Percentiles rank a stretch among this genome's conserved stretches.
Evolutionary conservation across 1,284 basidiomycete species (phyloP).

Genomic region (Hemileia vastatrix): DNA sequence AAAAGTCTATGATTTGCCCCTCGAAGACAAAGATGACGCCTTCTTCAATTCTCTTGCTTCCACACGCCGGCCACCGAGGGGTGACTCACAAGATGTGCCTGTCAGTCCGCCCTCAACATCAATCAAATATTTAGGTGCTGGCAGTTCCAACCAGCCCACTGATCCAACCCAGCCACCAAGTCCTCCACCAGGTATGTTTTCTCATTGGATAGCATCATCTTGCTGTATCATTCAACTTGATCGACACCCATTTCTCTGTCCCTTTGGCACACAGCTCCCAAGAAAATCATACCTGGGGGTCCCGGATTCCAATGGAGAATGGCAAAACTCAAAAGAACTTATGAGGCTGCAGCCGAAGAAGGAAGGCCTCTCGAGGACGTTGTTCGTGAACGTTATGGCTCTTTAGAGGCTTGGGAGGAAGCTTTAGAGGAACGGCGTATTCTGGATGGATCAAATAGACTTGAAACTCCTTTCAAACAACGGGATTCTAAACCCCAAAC

Average conservation of each 20-base stretch:
- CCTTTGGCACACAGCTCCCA: neutral
- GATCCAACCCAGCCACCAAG: neutral
- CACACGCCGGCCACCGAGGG: no score
- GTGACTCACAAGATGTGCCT: no score
- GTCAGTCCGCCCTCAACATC: conserved; percentile 14
- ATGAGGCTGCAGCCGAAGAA: conserved; percentile 15
- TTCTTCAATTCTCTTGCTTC: neutral
- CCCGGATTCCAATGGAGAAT: conserved; percentile 22
- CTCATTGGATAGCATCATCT: neutral
- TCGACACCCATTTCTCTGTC: neutral
- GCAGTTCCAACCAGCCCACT: conserved; percentile 13
- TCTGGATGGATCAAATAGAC: conserved; percentile 62
- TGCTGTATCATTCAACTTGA: neutral
- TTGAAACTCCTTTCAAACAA: neutral
- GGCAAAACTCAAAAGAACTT: conserved; percentile 17
- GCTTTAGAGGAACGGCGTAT: conserved; percentile 73
- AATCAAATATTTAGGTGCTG: conserved; percentile 19
- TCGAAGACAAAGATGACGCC: neutral
- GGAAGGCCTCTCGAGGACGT: conserved; percentile 49
- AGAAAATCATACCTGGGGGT: conserved; percentile 3
- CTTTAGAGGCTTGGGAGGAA: conserved; percentile 72
- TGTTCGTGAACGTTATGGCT: conserved; percentile 77
- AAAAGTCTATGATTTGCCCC: neutral
- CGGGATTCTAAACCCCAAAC: conserved; percentile 45
- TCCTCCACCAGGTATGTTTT: neutral